Percentiles rank a stretch among this genome's conserved stretches.
phyloP scores from a whole-genome alignment of 345 rosid species.

The Psidium guajava region DNA sequence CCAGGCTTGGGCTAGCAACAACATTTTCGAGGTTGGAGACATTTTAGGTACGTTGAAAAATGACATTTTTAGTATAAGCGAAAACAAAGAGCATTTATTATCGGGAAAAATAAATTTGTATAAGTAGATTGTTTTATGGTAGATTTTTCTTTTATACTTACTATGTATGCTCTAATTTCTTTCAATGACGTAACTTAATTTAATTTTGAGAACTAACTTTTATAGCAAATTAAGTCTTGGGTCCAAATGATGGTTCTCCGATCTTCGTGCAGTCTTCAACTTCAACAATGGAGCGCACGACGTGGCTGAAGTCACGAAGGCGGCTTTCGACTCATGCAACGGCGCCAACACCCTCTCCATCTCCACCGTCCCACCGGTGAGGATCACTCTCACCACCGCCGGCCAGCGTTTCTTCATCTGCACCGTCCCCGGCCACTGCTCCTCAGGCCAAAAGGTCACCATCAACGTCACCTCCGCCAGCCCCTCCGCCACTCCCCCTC shows the following conservation, averaged over 20 bases:
- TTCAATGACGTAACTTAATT: not conserved
- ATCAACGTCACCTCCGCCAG: conserved; percentile 14
- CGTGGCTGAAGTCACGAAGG: conserved; percentile 34
- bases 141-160: no score
- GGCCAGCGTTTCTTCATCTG: conserved; percentile 41
- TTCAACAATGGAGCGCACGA: conserved; percentile 33
- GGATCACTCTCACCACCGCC: conserved; percentile 22
- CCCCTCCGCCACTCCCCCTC: not conserved
- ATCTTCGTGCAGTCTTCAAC: conserved; percentile 27
- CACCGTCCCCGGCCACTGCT: conserved; percentile 26
- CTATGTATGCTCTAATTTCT: not conserved
- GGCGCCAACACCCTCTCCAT: conserved; percentile 10
- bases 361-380: conserved; percentile 18
- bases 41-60: not conserved
- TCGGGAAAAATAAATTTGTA: no score
- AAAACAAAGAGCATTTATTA: not conserved
- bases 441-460: conserved; percentile 33
- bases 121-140: no score
- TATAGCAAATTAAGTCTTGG: not conserved
- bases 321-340: conserved; percentile 20
- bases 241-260: not conserved
- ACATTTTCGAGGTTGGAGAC: not conserved
- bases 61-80: not conserved
- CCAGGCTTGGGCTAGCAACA: not conserved
- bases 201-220: not conserved